Percentiles rank a stretch among this genome's conserved stretches.
Evolutionary conservation across 2,329 filamentous ascomycete species (phyloP).

Genomic region (Alternaria sp.): DNA sequence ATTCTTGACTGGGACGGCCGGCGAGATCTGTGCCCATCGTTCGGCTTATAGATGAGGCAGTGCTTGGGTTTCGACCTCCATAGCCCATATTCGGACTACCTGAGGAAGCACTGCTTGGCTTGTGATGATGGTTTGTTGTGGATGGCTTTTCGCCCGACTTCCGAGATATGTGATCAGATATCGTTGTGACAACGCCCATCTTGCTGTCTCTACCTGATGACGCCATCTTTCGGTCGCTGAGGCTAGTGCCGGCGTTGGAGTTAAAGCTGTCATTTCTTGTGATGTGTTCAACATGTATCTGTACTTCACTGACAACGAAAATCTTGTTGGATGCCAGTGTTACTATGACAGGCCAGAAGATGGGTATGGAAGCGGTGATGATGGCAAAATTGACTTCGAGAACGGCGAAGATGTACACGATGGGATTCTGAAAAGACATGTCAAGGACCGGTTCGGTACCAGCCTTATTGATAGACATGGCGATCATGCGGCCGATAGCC

Average conservation of each 20-base stretch:
- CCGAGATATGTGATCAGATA: conserved; percentile 17
- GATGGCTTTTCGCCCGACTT: conserved; percentile 10
- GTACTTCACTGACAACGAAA: conserved; percentile 52
- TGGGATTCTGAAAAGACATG: conserved; percentile 41
- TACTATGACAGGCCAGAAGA: conserved; percentile 51
- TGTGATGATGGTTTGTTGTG: conserved; percentile 13
- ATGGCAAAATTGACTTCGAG: conserved; percentile 53
- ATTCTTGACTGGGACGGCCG: conserved; percentile 39
- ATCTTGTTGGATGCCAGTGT: conserved; percentile 47
- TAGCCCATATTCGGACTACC: conserved; percentile 22
- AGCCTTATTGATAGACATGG: conserved; percentile 39
- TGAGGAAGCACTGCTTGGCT: conserved; percentile 22
- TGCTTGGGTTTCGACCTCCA: conserved; percentile 23
- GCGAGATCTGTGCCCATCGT: conserved; percentile 22
- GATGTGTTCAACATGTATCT: conserved; percentile 43
- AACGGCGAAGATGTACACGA: conserved; percentile 47
- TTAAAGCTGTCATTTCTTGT: conserved; percentile 27
- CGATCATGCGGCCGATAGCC: conserved; percentile 42
- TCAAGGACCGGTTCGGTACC: conserved; percentile 46
- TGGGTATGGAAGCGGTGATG: conserved; percentile 49
- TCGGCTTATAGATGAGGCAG: conserved; percentile 24
- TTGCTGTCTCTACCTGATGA: conserved; percentile 18
- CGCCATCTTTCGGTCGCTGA: conserved; percentile 26
- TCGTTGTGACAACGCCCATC: conserved; percentile 25
- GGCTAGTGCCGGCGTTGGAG: conserved; percentile 26